Evolutionary conservation across 2,329 filamentous ascomycete species (phyloP).

Genomic region (Colletotrichum sp.): DNA sequence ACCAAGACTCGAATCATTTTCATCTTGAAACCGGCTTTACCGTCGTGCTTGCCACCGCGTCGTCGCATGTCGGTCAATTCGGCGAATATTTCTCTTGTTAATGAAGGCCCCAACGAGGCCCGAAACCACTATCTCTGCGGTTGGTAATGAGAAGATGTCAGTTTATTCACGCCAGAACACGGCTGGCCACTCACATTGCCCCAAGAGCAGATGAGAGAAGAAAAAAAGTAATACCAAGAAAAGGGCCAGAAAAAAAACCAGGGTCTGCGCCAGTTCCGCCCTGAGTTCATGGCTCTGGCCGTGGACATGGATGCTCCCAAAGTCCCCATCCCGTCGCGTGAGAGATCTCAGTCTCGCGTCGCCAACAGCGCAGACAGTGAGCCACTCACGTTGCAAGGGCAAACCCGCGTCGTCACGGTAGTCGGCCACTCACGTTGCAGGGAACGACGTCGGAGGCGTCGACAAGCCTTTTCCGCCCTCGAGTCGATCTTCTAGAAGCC

Average conservation of each 20-base stretch:
- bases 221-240: neutral
- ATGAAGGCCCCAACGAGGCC: neutral
- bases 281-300: neutral
- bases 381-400: no score
- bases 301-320: neutral
- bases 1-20: neutral
- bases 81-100: neutral
- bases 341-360: conserved; percentile 2
- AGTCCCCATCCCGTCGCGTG: neutral
- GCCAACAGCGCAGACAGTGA: neutral
- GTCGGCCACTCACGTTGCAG: neutral
- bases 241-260: neutral
- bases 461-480: conserved; percentile 5
- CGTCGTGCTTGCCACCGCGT: neutral
- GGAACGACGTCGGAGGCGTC: conserved; percentile 6
- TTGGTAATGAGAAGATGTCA: conserved; percentile 13
- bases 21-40: neutral
- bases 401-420: neutral
- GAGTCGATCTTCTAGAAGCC: conserved; percentile 18
- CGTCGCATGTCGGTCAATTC: neutral
- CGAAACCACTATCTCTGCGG: neutral
- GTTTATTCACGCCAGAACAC: neutral
- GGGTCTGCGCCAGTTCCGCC: neutral
- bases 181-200: neutral
- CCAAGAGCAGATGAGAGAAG: neutral